Evolutionary conservation across 495 filamentous ascomycete species (phyloP), one percentile per base, ranked within the genome.

Genomic region (Corynascus novoguineensis): DNA sequence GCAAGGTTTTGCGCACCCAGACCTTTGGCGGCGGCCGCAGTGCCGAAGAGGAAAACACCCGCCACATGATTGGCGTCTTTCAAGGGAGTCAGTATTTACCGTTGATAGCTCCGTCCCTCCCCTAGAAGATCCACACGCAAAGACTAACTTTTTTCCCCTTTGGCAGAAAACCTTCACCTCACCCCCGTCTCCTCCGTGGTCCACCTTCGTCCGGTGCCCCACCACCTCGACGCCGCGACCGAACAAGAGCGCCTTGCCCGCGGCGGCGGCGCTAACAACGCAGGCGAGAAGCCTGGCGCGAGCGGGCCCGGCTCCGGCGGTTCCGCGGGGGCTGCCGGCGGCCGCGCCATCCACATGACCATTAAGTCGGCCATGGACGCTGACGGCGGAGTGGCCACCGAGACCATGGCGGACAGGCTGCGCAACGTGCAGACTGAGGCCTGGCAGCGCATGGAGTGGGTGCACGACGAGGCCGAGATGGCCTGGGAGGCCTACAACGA

Each of bases 311-410:
- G 14, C 2, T 11, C 24, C 35, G 35, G 35, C 35, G 35, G 9
- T n/a, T n/a, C n/a, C n/a, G n/a, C n/a, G n/a, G n/a, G n/a, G n/a
- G n/a, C n/a, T n/a, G n/a, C n/a, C 0, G 62, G 52, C 9, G 71
- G 61, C 15, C 72, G 73, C 42, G 76, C 76, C 7, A 79, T 79
- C 63, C 75, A 78, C 65, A 79, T 79, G 76, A 74, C 75, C 15
- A 75, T 79, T 58, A 79, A 79, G 52, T 73, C 73, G 15, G 71
- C 71, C 41, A 64, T 70, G 42, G 70, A 71, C 63, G 63, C 63
- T 50, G 72, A 71, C n/a, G 73, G 71, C 25, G 73, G 70, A 28
- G 55, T 68, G 2, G 56, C 64, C 15, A 71, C 73, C 9, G 76
- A 79, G 56, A 78, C 76, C 1, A 78, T 79, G 69, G 68, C 67